phyloP scores from a whole-genome alignment of 345 rosid genomes.

The Syzygium grande region DNA sequence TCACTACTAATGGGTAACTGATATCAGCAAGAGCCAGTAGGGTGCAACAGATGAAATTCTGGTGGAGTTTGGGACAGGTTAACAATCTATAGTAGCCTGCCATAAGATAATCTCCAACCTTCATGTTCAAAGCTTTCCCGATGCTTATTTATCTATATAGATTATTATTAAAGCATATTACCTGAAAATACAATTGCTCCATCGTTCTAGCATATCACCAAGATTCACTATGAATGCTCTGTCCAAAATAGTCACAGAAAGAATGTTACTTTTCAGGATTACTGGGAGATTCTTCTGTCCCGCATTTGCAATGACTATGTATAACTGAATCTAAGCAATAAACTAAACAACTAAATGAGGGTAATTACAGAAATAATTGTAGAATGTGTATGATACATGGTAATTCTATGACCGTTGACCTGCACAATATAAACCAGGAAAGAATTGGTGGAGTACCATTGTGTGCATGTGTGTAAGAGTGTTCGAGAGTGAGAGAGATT shows the following conservation, averaged over 20 bases:
- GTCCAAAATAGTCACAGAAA: neutral
- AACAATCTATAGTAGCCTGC: rapidly evolving
- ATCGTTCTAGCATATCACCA: conserved; percentile 88
- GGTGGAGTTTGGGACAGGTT: rapidly evolving
- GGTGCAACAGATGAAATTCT: neutral
- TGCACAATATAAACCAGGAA: neutral
- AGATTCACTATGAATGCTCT: conserved; percentile 78
- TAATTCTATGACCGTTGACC: neutral
- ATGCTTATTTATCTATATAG: rapidly evolving
- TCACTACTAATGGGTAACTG: neutral
- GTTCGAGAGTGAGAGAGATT: neutral
- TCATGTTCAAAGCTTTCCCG: neutral
- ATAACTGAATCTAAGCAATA: neutral
- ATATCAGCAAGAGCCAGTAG: neutral
- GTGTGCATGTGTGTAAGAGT: neutral
- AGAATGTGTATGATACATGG: neutral
- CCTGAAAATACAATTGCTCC: conserved; percentile 92
- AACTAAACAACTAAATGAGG: neutral
- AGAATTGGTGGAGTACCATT: neutral
- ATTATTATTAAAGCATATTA: conserved; percentile 9
- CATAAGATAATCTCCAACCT: neutral
- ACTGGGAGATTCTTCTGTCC: neutral
- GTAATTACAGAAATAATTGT: neutral
- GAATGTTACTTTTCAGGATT: neutral
- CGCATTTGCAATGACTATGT: neutral